Conservation (phyloP, 345 rosid species). For the Syzygium grande region DNA sequence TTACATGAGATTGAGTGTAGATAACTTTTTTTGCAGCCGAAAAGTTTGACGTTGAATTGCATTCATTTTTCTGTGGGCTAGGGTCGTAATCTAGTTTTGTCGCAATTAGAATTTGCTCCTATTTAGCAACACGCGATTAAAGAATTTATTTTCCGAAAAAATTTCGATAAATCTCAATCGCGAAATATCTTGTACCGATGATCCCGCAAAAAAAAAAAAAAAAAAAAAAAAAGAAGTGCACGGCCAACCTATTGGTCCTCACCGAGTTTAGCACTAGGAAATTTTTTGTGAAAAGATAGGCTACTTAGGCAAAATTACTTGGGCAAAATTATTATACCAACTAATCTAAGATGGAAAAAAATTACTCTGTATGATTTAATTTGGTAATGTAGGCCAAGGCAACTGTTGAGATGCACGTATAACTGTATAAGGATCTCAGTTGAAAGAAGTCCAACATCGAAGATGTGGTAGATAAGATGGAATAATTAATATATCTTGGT, state of each 20-base stretch:
- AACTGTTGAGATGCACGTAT: too few species aligned
- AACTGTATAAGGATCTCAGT: too few species aligned
- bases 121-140: background rate
- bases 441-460: background rate
- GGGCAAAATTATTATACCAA: too few species aligned
- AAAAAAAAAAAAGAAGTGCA: background rate
- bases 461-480: background rate
- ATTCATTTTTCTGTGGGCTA: background rate
- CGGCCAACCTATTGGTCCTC: background rate
- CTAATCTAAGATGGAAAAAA: too few species aligned
- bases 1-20: too few species aligned
- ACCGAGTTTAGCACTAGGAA: too few species aligned
- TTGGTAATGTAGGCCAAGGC: too few species aligned
- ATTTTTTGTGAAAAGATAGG: too few species aligned
- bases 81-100: background rate
- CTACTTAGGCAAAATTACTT: too few species aligned
- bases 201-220: background rate
- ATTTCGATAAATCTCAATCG: background rate
- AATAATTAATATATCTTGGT: background rate
- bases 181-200: background rate
- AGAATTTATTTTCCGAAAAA: background rate
- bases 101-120: background rate
- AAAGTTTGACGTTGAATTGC: background rate
- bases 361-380: too few species aligned
- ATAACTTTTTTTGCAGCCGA: background rate